Percentiles rank a stretch among this genome's conserved stretches.
These are phyloP conservation scores for Suillus brevipes DNA, from an alignment of 768 basidiomycete species.

Conservation along the genomic window DNA sequence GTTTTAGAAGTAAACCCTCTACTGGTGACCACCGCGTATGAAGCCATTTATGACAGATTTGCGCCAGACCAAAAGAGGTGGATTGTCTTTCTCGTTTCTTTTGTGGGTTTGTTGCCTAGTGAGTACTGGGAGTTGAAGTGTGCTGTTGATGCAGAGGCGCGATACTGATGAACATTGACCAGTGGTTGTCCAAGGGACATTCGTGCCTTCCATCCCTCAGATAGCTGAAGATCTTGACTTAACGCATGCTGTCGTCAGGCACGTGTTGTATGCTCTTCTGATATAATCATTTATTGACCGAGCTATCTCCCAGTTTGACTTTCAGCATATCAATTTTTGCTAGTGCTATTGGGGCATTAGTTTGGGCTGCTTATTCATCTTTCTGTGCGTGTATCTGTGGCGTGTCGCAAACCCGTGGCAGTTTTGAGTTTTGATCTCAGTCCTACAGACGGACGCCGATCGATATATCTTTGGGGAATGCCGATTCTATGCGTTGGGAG, in stretches of 20 bases:
- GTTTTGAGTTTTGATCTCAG: not conserved
- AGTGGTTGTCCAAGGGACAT: slow-evolving; percentile 69
- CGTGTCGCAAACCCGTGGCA: not conserved
- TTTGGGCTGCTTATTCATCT: slow-evolving; percentile 52
- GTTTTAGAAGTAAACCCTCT: slow-evolving; percentile 30
- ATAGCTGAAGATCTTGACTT: slow-evolving; percentile 63
- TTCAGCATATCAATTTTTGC: slow-evolving; percentile 52
- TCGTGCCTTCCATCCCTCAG: slow-evolving; percentile 68
- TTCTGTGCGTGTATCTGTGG: slow-evolving; percentile 41
- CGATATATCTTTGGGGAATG: slow-evolving; percentile 57
- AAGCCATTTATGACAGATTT: slow-evolving; percentile 60
- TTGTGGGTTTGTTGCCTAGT: slow-evolving; percentile 66
- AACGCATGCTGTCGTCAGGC: slow-evolving; percentile 56
- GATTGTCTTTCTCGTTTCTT: slow-evolving; percentile 59
- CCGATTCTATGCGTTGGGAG: slow-evolving; percentile 62
- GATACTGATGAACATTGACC: not conserved
- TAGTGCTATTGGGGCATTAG: slow-evolving; percentile 44
- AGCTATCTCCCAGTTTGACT: slow-evolving; percentile 36
- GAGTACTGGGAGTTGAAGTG: slow-evolving; percentile 19
- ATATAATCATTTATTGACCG: not conserved
- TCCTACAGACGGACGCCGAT: slow-evolving; percentile 59
- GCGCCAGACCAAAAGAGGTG: slow-evolving; percentile 45
- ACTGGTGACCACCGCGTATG: slow-evolving; percentile 15
- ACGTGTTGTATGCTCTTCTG: not conserved
- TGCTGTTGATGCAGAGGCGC: not conserved